These are phyloP conservation scores for Xylariaceae sp. DNA, from an alignment of 2,329 filamentous ascomycete species.

Conservation along the genomic window DNA sequence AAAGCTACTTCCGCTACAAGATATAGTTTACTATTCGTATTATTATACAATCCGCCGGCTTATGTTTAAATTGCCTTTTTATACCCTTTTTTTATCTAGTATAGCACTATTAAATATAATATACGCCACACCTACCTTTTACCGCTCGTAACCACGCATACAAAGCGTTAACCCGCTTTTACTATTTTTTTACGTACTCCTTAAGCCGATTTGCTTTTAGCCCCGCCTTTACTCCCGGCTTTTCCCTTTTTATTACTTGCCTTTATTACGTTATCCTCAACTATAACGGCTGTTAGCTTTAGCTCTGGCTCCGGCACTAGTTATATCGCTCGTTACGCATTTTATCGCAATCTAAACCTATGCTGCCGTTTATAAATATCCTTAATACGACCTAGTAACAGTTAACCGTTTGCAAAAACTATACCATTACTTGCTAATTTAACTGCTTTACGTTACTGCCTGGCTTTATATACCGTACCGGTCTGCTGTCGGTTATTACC, in stretches of 20 bases:
- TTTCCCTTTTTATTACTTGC: too few relatives aligned
- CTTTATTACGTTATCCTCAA: too few relatives aligned
- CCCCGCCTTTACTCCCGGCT: too few relatives aligned
- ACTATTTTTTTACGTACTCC: background rate
- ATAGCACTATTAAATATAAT: too few relatives aligned
- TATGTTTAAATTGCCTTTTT: background rate
- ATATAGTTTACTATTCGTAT: background rate
- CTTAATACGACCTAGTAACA: background rate
- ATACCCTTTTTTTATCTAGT: background rate
- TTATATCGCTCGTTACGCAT: too few relatives aligned
- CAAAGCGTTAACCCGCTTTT: background rate
- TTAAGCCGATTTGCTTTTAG: too few relatives aligned
- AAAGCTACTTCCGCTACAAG: too few relatives aligned
- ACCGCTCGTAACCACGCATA: background rate
- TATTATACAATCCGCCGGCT: background rate
- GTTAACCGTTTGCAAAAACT: background rate
- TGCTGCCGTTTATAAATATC: too few relatives aligned
- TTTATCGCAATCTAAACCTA: too few relatives aligned
- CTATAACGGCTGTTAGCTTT: too few relatives aligned
- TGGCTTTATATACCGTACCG: background rate
- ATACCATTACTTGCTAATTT: slow-evolving; percentile 1
- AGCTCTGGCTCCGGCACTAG: too few relatives aligned
- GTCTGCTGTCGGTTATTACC: background rate
- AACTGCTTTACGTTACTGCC: background rate
- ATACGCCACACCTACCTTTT: background rate